These are phyloP conservation scores for Aspergillus versicolor DNA, from an alignment of 2,329 filamentous ascomycete species.

Conservation along the genomic window DNA sequence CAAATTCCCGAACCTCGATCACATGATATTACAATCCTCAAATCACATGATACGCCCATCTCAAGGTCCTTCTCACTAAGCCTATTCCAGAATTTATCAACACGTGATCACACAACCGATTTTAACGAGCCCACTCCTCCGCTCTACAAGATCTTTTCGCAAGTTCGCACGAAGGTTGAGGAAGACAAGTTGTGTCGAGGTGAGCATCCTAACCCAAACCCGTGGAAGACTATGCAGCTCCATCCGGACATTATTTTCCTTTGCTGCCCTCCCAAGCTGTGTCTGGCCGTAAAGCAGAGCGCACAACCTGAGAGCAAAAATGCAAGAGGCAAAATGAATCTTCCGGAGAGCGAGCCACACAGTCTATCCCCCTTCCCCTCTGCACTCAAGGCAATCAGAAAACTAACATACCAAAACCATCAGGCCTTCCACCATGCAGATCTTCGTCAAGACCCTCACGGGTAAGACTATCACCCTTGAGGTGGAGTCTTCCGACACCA, in stretches of 20 bases:
- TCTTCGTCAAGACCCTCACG: slow-evolving; percentile 72
- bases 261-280: neutral
- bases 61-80: slow-evolving; percentile 17
- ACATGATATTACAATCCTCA: neutral
- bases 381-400: slow-evolving; percentile 1
- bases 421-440: slow-evolving; percentile 52
- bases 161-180: slow-evolving; percentile 52
- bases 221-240: neutral
- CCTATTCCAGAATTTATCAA: neutral
- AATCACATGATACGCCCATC: slow-evolving; percentile 7
- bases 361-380: neutral
- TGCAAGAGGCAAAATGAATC: neutral
- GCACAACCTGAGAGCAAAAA: neutral
- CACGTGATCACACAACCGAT: slow-evolving; percentile 44
- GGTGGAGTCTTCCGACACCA: slow-evolving; percentile 99
- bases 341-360: neutral
- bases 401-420: slow-evolving; percentile 14
- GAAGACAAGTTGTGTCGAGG: slow-evolving; percentile 62
- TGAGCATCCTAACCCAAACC: slow-evolving; percentile 34
- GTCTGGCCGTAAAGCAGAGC: neutral
- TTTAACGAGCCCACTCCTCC: slow-evolving; percentile 35
- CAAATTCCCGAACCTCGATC: slow-evolving; percentile 5
- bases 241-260: neutral
- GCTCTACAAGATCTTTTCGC: slow-evolving; percentile 25
- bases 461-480: slow-evolving; percentile 99